These are phyloP conservation scores for Verbascum thapsus DNA, from an alignment of 257 asterid species.

Conservation along the genomic window DNA sequence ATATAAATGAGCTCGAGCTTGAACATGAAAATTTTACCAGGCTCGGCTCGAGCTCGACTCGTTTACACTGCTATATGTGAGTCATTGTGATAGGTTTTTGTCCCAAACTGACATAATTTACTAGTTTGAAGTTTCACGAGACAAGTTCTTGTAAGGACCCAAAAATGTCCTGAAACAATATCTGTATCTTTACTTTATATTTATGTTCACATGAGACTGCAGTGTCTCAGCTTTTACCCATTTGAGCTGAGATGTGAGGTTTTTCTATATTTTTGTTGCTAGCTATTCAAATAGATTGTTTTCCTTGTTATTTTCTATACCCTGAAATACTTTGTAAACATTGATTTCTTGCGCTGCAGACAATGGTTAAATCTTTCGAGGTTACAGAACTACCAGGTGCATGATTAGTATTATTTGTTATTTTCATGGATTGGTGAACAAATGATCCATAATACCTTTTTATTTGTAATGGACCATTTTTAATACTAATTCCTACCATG, in stretches of 20 bases:
- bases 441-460: constrained; percentile 12
- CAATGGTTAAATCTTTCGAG: constrained; percentile 88
- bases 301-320: constrained; percentile 4
- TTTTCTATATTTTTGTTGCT: constrained; percentile 1
- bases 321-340: constrained; percentile 24
- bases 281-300: constrained; percentile 1
- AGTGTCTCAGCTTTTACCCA: neutral
- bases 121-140: constrained; percentile 23
- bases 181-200: constrained; percentile 24
- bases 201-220: constrained; percentile 1
- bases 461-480: constrained; percentile 8
- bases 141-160: constrained; percentile 21
- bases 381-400: constrained; percentile 96
- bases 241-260: constrained; percentile 27
- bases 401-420: constrained; percentile 24
- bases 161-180: neutral
- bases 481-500: constrained; percentile 30
- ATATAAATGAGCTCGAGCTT: no score
- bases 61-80: no score
- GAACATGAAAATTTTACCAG: no score
- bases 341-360: constrained; percentile 58
- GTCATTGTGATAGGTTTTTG: constrained; percentile 2
- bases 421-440: constrained; percentile 23
- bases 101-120: constrained; percentile 9
- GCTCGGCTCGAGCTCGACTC: no score